These are phyloP conservation scores for Smittium culicis DNA, from an alignment of 371 early-diverging fungal genomes.

Conservation along the genomic window DNA sequence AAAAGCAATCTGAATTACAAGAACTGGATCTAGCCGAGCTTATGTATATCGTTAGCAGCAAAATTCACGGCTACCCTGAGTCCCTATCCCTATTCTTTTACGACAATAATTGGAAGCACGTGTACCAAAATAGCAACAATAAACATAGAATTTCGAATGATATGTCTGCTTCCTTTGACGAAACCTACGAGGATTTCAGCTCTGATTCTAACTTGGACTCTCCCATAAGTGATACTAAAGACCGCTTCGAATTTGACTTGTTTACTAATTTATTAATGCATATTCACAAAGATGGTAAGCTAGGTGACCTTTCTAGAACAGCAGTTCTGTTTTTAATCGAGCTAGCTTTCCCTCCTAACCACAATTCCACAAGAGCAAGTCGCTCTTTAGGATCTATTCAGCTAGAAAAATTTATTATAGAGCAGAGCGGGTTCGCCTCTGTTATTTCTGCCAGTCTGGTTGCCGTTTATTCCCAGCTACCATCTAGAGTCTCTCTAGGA, in stretches of 20 bases:
- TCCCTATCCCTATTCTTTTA: constrained; percentile 81
- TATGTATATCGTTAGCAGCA: constrained; percentile 75
- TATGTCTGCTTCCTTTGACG: constrained; percentile 22
- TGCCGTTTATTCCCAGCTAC: constrained; percentile 82
- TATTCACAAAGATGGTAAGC: constrained; percentile 72
- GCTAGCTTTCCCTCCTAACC: constrained; percentile 36
- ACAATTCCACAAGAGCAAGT: neutral
- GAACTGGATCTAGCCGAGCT: constrained; percentile 74
- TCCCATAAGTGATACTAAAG: constrained; percentile 18
- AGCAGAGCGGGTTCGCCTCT: constrained; percentile 62
- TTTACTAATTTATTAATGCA: constrained; percentile 73
- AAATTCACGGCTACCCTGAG: constrained; percentile 78
- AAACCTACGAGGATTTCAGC: constrained; percentile 20
- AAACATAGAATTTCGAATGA: constrained; percentile 23
- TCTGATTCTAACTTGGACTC: neutral
- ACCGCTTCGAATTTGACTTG: constrained; percentile 64
- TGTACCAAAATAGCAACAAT: constrained; percentile 23
- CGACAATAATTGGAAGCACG: constrained; percentile 59
- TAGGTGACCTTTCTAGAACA: constrained; percentile 80
- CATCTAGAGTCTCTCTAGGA: constrained; percentile 53
- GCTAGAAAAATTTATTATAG: constrained; percentile 60
- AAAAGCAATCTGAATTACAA: constrained; percentile 29
- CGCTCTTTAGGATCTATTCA: constrained; percentile 22
- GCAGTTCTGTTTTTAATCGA: constrained; percentile 79
- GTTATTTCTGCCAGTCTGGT: constrained; percentile 75